Base-by-base conservation (phyloP, 2,329 filamentous ascomycete genomes). In the Pseudocercospora ulei region DNA sequence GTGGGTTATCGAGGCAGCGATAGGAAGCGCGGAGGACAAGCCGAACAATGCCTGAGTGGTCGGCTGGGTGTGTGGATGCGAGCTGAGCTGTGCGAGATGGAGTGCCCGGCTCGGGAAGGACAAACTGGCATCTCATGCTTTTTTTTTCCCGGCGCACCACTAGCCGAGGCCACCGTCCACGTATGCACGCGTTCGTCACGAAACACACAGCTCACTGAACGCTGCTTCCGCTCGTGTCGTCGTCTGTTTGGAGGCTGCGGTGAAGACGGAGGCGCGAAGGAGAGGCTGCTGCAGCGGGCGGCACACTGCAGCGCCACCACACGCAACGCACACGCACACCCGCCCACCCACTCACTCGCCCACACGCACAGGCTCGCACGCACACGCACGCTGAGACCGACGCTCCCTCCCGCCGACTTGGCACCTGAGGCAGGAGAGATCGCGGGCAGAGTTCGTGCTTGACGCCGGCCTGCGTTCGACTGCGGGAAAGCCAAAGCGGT, bases 1-100 rank as follows among this genome's bases (percentile, higher is more conserved):
- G 39, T 24, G 23, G 23, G 22, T 25, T n/a, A 19, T 35, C 19
- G 20, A 36, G 19, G 18, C 34, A n/a, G 18, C 33, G 26, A 37
- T 41, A 30, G 23, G 24, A n/a, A 13, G 28, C 25, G 39, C 13
- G 29, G 28, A 28, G 16, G 35, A 16, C 23, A 29, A 12, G n/a
- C 19, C 23, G 41, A 33, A 19, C 14, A 23, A 8, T 8, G 20
- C 12, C 9, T 19, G 30, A 12, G 22, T 33, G 23, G 12, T 25
- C 18, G 38, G 30, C 16, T 33, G 4, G 25, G 20, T 35, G 19
- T 25, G 12, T 18, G 20, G 13, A 16, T 3, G 20, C 11, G n/a
- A 34, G 13, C n/a, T n/a, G n/a, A n/a, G n/a, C n/a, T n/a, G 14
- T 34, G 30, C 18, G 14, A 25, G 22, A 14, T 8, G 33, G 5